Base-by-base conservation (phyloP, 1,139 yeast genomes). In the Geotrichum cucujoidarum region DNA sequence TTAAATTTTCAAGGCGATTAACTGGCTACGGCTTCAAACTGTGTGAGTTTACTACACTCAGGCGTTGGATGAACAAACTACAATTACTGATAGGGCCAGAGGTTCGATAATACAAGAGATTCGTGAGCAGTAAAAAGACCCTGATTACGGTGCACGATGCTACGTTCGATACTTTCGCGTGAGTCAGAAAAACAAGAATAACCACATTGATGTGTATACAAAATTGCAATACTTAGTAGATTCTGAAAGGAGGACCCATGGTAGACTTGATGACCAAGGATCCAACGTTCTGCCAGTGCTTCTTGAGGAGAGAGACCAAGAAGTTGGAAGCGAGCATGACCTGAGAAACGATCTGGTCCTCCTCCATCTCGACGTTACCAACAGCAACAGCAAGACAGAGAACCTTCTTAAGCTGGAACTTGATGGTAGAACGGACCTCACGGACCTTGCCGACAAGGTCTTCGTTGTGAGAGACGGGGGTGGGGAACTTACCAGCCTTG, bases 401-500 rank as follows among this genome's bases (percentile, higher is more conserved):
- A 53, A 71, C 75, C 73, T 71, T 92, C 90, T 94, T 94, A 80
- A 94, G 86, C 82, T 94, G 99, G 95, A 94, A 94, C 87, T 92
- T 94, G 81, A 94, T 89, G 83, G 99, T 94, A 62, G 98, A 89
- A 81, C 86, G 90, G 69, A 92, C 98, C 72, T 94, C 99, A 67
- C 79, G 83, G 69, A 94, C 94, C 88, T 92, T 92, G 64, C 81
- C 72, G 83, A 87, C 86, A 73, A 94, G 83, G 76, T 94, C 98
- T 74, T 94, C 99, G 75, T 87, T 81, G 86, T 92, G 98, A 60
- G 98, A 92, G 68, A 94, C 97, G 77, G 99, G 98, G 74, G 98
- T 90, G 76, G 99, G 99, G 95, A 94, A 94, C 90, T 94, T 94
- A 86, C 98, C 98, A 73, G 97, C 98, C 88, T 94, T 94, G 66